Percentiles rank a stretch among this genome's conserved stretches.
Conservation (phyloP, 345 rosid species). For the Lepidium africanum region DNA sequence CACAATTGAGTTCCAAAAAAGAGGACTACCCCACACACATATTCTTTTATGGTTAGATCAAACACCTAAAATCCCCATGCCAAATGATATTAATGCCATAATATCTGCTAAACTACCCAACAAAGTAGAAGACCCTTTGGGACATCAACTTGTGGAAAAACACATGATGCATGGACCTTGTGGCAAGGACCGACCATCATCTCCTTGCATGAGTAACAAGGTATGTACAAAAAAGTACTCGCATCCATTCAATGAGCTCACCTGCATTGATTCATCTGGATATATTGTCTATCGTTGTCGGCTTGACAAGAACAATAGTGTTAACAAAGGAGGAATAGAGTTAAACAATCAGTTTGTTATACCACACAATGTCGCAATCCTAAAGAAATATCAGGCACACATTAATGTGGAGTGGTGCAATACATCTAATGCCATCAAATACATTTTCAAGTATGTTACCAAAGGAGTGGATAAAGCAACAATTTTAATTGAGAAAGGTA, state of each 20-base stretch:
- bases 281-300: not conserved
- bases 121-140: not conserved
- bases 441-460: no score
- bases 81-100: no score
- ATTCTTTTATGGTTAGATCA: not conserved
- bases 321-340: not conserved
- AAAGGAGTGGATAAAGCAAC: no score
- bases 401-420: no score
- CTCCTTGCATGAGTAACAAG: not conserved
- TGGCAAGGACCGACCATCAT: no score
- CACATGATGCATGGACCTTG: no score
- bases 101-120: not conserved
- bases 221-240: not conserved
- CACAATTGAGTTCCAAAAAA: not conserved
- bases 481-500: not conserved
- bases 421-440: no score
- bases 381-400: no score
- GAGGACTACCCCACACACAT: not conserved
- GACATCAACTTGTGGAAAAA: not conserved
- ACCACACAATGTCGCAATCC: no score
- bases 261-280: not conserved
- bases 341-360: not conserved
- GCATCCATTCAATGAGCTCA: not conserved
- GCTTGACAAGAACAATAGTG: not conserved
- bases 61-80: no score